Evolutionary conservation across 2,329 filamentous ascomycete species (phyloP).

Genomic region (Neofusicoccum laricinum): DNA sequence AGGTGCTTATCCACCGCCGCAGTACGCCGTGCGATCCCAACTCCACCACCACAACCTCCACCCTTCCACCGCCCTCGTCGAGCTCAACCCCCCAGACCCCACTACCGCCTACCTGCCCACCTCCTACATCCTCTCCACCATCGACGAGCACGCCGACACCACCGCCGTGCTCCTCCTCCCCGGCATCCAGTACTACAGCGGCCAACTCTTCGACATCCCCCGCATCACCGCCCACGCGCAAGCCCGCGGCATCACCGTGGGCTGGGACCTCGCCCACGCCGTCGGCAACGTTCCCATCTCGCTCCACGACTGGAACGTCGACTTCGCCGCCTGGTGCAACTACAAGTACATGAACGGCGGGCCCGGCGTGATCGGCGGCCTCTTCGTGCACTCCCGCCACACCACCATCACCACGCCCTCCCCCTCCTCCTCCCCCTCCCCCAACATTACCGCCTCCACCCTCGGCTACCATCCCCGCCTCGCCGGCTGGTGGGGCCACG

Average conservation of each 20-base stretch:
- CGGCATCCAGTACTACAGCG: conserved; percentile 89
- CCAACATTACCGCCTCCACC: conserved; percentile 19
- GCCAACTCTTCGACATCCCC: conserved; percentile 81
- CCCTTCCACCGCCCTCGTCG: conserved; percentile 66
- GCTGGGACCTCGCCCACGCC: conserved; percentile 87
- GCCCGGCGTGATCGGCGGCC: conserved; percentile 74
- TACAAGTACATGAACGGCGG: conserved; percentile 94
- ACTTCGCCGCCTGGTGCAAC: conserved; percentile 90
- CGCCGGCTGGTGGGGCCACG: conserved; percentile 83
- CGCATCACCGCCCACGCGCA: conserved; percentile 76
- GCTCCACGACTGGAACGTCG: conserved; percentile 85
- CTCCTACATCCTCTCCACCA: conserved; percentile 66
- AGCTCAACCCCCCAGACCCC: conserved; percentile 60
- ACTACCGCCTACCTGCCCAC: conserved; percentile 63
- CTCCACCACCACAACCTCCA: conserved; percentile 67
- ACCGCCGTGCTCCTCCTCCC: conserved; percentile 78
- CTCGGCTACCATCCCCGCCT: conserved; percentile 63
- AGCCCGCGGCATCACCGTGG: conserved; percentile 66
- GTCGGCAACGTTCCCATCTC: conserved; percentile 76
- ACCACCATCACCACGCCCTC: conserved; percentile 48
- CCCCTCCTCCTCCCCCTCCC: conserved; percentile 21
- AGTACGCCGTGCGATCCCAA: conserved; percentile 84
- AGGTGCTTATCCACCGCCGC: conserved; percentile 1
- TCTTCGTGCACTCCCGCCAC: conserved; percentile 77
- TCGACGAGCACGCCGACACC: conserved; percentile 69